These are phyloP conservation scores for Wickerhamomyces bisporus DNA, from an alignment of 805 yeast species.

Conservation along the genomic window DNA sequence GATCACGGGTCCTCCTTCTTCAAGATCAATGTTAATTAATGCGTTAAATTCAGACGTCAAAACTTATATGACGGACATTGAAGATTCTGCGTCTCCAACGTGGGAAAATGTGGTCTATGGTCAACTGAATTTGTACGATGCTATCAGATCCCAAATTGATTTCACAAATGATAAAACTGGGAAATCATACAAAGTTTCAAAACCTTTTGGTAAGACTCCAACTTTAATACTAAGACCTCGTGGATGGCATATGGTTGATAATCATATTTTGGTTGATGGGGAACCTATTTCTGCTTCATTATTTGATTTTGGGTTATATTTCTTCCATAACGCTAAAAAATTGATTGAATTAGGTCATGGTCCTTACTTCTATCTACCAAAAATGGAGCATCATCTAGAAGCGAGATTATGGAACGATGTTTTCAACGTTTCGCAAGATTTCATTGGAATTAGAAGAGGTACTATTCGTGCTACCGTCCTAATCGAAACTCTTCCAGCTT, in stretches of 20 bases:
- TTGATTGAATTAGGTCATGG: conserved; percentile 63
- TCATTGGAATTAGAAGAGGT: conserved; percentile 64
- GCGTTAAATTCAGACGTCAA: conserved; percentile 75
- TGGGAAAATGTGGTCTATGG: conserved; percentile 76
- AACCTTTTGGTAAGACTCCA: conserved; percentile 51
- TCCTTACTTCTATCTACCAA: conserved; percentile 79
- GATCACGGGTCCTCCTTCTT: conserved; percentile 77
- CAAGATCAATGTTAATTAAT: conserved; percentile 77
- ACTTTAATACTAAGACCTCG: conserved; percentile 81
- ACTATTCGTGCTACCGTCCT: conserved; percentile 76
- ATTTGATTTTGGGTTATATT: conserved; percentile 74
- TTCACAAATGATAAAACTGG: conserved; percentile 31
- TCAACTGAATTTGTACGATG: conserved; percentile 73
- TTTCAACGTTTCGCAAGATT: conserved; percentile 72
- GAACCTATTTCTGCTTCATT: conserved; percentile 78
- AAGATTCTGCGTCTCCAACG: conserved; percentile 84
- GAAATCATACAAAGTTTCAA: conserved; percentile 24
- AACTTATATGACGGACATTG: conserved; percentile 83
- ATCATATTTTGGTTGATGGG: conserved; percentile 64
- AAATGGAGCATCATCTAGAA: conserved; percentile 82
- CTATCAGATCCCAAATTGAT: conserved; percentile 60
- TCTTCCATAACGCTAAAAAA: conserved; percentile 68
- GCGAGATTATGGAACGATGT: conserved; percentile 82
- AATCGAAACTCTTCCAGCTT: conserved; percentile 80
- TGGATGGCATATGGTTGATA: conserved; percentile 83